These are phyloP conservation scores for Triticum turgidum DNA, from an alignment of 176 grass and related monocot species.

Conservation along the genomic window DNA sequence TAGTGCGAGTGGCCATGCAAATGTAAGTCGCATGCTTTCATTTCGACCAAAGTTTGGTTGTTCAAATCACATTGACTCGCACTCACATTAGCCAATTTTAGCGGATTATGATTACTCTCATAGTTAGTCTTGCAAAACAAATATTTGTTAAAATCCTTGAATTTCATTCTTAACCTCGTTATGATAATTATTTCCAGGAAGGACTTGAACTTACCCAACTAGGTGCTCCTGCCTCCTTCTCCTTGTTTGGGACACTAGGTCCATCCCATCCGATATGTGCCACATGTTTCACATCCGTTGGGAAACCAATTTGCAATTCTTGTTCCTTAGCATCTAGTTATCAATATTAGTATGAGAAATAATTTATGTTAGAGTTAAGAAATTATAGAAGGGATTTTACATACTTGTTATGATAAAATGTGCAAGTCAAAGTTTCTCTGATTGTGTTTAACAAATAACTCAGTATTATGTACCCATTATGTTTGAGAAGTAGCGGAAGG, in stretches of 20 bases:
- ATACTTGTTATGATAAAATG: neutral
- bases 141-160: too few relatives aligned
- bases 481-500: conserved; percentile 75
- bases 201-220: conserved; percentile 48
- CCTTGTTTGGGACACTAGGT: conserved; percentile 19
- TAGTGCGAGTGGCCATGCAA: too few relatives aligned
- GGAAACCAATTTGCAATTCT: conserved; percentile 82
- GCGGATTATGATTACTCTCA: too few relatives aligned
- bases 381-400: neutral
- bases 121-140: too few relatives aligned
- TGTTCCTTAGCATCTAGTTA: conserved; percentile 57
- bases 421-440: neutral
- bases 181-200: neutral
- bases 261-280: conserved; percentile 87
- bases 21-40: too few relatives aligned
- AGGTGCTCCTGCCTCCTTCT: conserved; percentile 45
- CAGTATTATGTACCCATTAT: conserved; percentile 58
- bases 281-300: conserved; percentile 92
- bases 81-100: too few relatives aligned
- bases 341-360: neutral
- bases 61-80: too few relatives aligned
- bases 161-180: too few relatives aligned
- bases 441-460: neutral
- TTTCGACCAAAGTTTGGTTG: too few relatives aligned
- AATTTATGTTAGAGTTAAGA: neutral